Percentiles rank a stretch among this genome's conserved stretches.
These are phyloP conservation scores for Kregervanrija fluxuum DNA, from an alignment of 805 yeast genomes.

Conservation along the genomic window DNA sequence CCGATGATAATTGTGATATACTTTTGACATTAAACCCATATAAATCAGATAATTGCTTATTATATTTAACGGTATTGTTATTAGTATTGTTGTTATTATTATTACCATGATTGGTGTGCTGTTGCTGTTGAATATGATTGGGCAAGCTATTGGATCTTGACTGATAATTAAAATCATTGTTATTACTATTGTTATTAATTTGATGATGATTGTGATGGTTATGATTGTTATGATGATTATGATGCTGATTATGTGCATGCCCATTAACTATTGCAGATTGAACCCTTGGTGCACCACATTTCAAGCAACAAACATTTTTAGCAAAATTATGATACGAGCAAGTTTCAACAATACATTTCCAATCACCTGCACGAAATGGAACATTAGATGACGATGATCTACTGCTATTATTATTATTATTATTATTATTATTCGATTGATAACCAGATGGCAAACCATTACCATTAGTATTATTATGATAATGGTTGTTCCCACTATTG, in stretches of 20 bases:
- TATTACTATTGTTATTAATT: neutral
- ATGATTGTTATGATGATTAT: conserved; percentile 12
- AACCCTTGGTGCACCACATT: conserved; percentile 74
- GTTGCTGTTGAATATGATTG: conserved; percentile 6
- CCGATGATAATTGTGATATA: neutral
- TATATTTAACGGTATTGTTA: too few species aligned
- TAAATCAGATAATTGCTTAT: too few species aligned
- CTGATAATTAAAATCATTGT: conserved; percentile 3
- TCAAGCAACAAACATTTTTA: conserved; percentile 75
- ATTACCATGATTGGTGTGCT: conserved; percentile 5
- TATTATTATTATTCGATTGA: conserved; percentile 11
- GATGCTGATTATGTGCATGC: conserved; percentile 22
- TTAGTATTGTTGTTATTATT: neutral
- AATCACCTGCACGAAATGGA: conserved; percentile 96
- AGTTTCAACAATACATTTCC: conserved; percentile 78
- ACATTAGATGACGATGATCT: conserved; percentile 38
- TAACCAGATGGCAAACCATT: neutral
- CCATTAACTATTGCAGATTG: conserved; percentile 26
- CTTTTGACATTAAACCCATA: too few species aligned
- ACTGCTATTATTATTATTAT: conserved; percentile 15
- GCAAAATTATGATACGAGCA: conserved; percentile 92
- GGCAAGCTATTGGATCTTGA: conserved; percentile 11
- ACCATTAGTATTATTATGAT: conserved; percentile 11
- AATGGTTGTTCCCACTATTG: conserved; percentile 10
- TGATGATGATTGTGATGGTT: neutral